Evolutionary conservation across 2,329 filamentous ascomycete species (phyloP), one percentile per base, ranked within the genome.

Genomic region (Daldinia eschscholtzii): DNA sequence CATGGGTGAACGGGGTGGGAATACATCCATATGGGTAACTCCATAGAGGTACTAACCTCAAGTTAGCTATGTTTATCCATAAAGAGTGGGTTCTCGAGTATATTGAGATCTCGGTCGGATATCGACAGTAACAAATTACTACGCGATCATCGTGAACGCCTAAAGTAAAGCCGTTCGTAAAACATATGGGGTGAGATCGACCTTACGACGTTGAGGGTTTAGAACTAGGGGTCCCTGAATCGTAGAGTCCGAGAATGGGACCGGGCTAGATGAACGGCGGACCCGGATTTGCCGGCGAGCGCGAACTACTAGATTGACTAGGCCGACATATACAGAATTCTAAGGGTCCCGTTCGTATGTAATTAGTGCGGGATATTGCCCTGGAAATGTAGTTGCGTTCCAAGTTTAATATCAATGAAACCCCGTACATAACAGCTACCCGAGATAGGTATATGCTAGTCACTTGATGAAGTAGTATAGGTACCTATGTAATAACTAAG

Each of bases 161-260:
- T 39, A 9, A 35, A 9, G 33, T 9, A 35, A n/a, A 35, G 28
- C 48, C 12, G 28, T 7, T 57, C 13, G 2, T 23, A 33, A 63
- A 35, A 61, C 28, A 28, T 23, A 60, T 33, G 41, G 33, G 15
- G 46, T 48, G 46, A 48, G 63, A 68, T 70, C 50, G 44, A 46
- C 64, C 35, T 55, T 55, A 35, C 41, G 23, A 44, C 33, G 3
- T 62, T 18, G 18, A 37, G 28, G 15, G 33, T 60, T 46, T 33
- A 33, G 28, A 52, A 63, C 53, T 66, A 35, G 30, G 61, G 42
- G 57, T 41, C 48, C 61, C 64, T 71, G 66, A 71, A 62, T 71
- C 69, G 53, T 61, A 64, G 64, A 57, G 18, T 44, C 66, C 66
- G 66, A 60, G 28, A 20, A 61, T 69, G 58, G 56, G 61, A 37